phyloP scores from a whole-genome alignment of 306 rosid genomes.

The Ziziphus jujuba region DNA sequence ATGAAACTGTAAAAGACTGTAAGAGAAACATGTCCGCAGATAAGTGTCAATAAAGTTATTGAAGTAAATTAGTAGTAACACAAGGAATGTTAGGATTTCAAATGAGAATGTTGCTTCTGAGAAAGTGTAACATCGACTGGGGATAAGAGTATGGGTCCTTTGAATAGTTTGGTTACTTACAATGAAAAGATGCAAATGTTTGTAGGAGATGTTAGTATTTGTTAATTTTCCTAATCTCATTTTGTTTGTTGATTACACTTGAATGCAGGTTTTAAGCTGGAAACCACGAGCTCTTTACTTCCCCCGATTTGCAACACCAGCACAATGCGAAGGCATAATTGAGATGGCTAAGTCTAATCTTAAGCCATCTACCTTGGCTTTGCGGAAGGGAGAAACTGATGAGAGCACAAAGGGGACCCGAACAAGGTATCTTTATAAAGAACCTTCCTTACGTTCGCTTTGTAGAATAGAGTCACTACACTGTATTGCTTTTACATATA shows the following conservation, averaged over 20 bases:
- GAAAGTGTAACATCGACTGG: no score
- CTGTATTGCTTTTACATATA: no score
- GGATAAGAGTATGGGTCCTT: no score
- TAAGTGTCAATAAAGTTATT: no score
- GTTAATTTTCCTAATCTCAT: background rate
- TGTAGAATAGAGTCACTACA: background rate
- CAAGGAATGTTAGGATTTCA: no score
- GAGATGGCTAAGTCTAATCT: constrained; percentile 47
- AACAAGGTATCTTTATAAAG: constrained; percentile 51
- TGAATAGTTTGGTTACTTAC: no score
- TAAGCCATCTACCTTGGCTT: constrained; percentile 56
- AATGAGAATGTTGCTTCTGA: no score
- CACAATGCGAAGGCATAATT: constrained; percentile 46
- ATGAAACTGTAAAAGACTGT: no score
- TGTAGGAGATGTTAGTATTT: no score
- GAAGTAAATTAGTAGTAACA: no score
- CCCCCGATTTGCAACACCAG: constrained; percentile 38
- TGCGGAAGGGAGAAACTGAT: constrained; percentile 57
- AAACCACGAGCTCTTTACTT: constrained; percentile 40
- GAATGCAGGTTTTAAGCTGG: constrained; percentile 42
- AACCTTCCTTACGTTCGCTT: background rate
- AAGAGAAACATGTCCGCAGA: no score
- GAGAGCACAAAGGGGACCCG: constrained; percentile 59
- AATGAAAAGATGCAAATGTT: no score
- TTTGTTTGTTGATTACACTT: background rate